Conservation (phyloP, 2,329 filamentous ascomycete genomes). For the Plenodomus biglobosus region DNA sequence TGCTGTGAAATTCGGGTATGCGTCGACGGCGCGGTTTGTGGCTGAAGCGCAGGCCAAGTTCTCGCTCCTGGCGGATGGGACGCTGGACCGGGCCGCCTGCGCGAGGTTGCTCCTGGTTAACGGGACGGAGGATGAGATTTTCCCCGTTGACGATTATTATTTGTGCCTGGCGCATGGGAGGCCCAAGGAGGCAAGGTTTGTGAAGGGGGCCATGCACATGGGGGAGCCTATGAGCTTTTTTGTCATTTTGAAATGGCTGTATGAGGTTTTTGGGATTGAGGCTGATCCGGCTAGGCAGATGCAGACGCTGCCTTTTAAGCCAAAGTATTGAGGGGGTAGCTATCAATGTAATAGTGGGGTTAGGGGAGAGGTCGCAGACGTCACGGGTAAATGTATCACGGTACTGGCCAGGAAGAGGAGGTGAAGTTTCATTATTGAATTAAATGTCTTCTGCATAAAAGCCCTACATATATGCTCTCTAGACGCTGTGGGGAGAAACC, state of each 20-base stretch:
- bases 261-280: conserved; percentile 51
- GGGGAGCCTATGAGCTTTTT: conserved; percentile 54
- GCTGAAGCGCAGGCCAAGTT: conserved; percentile 53
- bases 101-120: conserved; percentile 58
- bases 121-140: conserved; percentile 62
- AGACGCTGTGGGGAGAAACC: no score
- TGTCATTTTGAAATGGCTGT: conserved; percentile 54
- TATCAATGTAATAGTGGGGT: neutral
- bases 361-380: neutral
- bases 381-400: neutral
- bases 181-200: conserved; percentile 56
- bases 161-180: conserved; percentile 56
- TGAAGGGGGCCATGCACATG: conserved; percentile 52
- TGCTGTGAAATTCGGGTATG: conserved; percentile 52
- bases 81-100: conserved; percentile 54
- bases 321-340: conserved; percentile 43
- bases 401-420: no score
- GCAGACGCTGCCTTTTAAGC: conserved; percentile 51
- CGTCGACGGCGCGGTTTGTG: conserved; percentile 49
- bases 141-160: conserved; percentile 63
- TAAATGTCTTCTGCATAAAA: no score
- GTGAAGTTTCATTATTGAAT: no score
- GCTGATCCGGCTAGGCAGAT: conserved; percentile 48
- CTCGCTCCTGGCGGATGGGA: conserved; percentile 58
- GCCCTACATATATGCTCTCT: no score